Percentiles rank a stretch among this genome's conserved stretches.
Evolutionary conservation across 352 stramenopile species (phyloP).

Genomic region (Phytophthora pisi): DNA sequence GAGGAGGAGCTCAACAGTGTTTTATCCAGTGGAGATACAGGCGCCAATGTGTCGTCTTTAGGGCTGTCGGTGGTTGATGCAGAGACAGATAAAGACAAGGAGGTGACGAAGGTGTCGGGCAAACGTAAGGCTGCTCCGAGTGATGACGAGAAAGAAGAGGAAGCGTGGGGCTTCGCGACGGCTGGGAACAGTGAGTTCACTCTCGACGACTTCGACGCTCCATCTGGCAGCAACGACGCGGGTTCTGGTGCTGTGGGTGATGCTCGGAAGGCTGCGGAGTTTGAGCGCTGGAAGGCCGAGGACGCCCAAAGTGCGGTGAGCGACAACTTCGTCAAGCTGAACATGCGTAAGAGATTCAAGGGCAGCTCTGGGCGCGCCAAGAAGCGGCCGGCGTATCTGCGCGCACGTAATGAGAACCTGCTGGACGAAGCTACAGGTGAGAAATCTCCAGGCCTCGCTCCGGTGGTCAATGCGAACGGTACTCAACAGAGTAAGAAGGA

Average conservation of each 20-base stretch:
- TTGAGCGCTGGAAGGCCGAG: slow-evolving; percentile 69
- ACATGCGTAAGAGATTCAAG: slow-evolving; percentile 81
- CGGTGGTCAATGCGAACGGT: slow-evolving; percentile 32
- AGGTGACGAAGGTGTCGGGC: slow-evolving; percentile 4
- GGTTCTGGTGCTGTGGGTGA: neutral
- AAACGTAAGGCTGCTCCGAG: slow-evolving; percentile 14
- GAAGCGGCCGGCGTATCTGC: slow-evolving; percentile 73
- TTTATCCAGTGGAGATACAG: neutral
- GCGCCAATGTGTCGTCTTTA: neutral
- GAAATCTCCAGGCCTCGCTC: slow-evolving; percentile 17
- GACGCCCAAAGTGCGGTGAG: slow-evolving; percentile 54
- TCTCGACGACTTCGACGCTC: slow-evolving; percentile 51
- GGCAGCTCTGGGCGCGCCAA: slow-evolving; percentile 69
- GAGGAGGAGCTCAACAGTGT: slow-evolving; percentile 27
- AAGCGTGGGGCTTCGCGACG: slow-evolving; percentile 46
- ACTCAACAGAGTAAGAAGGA: slow-evolving; percentile 39
- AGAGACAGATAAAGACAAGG: slow-evolving; percentile 1
- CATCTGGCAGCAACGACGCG: neutral
- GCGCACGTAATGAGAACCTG: slow-evolving; percentile 35
- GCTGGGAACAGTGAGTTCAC: slow-evolving; percentile 26
- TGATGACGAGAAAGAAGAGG: slow-evolving; percentile 13
- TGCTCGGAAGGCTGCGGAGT: slow-evolving; percentile 33
- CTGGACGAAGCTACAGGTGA: slow-evolving; percentile 29
- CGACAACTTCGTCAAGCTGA: slow-evolving; percentile 82
- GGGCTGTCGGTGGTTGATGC: neutral